Percentiles rank a stretch among this genome's conserved stretches.
phyloP scores from a whole-genome alignment of 768 basidiomycete species.

The Lactarius tabidus region DNA sequence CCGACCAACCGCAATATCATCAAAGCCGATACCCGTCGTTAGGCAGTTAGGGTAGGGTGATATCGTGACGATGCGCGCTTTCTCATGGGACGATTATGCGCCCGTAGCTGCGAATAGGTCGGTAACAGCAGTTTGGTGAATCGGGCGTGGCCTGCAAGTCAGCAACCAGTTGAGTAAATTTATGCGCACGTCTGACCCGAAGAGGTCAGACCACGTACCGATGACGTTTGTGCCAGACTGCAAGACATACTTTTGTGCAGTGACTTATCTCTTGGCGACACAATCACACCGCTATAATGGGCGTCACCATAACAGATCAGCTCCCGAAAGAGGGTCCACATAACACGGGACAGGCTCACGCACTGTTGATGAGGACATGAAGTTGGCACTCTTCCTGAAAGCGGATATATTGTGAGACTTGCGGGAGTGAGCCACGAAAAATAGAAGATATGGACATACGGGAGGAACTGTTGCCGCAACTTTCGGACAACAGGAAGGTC shows the following conservation, averaged over 20 bases:
- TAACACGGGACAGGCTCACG: no score
- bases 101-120: slow-evolving; percentile 40
- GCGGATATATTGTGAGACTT: no score
- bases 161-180: neutral
- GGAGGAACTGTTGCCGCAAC: no score
- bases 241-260: slow-evolving; percentile 49
- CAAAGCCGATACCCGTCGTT: slow-evolving; percentile 36
- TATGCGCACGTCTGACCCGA: no score
- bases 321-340: no score
- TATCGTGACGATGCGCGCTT: slow-evolving; percentile 45
- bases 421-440: no score
- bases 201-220: slow-evolving; percentile 35
- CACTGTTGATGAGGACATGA: no score
- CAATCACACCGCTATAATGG: no score
- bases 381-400: no score
- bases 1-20: slow-evolving; percentile 34
- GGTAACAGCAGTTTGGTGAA: slow-evolving; percentile 54
- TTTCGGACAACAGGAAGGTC: no score
- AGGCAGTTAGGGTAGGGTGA: slow-evolving; percentile 41
- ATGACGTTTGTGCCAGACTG: slow-evolving; percentile 56
- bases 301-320: no score
- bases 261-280: slow-evolving; percentile 23
- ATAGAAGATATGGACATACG: no score
- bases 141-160: slow-evolving; percentile 56
- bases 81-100: slow-evolving; percentile 36